Evolutionary conservation across 2,329 filamentous ascomycete genomes (phyloP), one percentile per base, ranked within the genome.

Genomic region (Ophidiomyces ophidiicola): DNA sequence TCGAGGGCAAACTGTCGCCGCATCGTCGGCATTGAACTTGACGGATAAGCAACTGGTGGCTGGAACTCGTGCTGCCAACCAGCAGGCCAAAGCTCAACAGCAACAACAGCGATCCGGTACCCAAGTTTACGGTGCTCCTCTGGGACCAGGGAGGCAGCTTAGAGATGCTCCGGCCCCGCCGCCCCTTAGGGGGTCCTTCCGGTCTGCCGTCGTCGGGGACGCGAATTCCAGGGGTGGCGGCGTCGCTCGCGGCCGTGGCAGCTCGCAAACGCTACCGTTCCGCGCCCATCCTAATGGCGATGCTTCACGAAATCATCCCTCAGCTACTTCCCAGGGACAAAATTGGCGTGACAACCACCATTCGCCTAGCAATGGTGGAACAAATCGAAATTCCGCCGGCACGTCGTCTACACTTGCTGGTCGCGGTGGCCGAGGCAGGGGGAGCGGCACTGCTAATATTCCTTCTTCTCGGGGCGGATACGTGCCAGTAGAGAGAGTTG

Each of bases 1-100:
- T 76, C 78, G 88, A 24, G 90, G 90, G 37, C 87, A 90, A 57
- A 94, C 90, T 0, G 86, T 98, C 3, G 76, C 85, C 1, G 75
- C 80, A 5, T 81, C 82, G n/a, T 82, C 83, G 0, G 86, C 96
- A 2, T 71, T 98, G 23, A 98, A 98, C 62, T 68, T 93, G 41
- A 80, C 79, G 1, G 70, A 87, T 53, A 80, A 74, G 50, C 90
- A 98, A 63, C 72, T 94, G 14, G 68, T 93, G 29, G 79, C 76
- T 19, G 54, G 47, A 34, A 63, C 63, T 17, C 59, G 62, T 33
- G 64, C 64, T 26, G 58, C 61, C 21, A 56, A 38, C 20, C 32
- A 46, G 26, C 46, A 52, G 41, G 44, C 47, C 6, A 44, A 58
- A 28, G 64, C 44, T 71, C 72, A 43, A 75, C 81, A 36, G 73